Conservation (phyloP, 2,329 filamentous ascomycete species). For the Elsinoe ampelina region DNA sequence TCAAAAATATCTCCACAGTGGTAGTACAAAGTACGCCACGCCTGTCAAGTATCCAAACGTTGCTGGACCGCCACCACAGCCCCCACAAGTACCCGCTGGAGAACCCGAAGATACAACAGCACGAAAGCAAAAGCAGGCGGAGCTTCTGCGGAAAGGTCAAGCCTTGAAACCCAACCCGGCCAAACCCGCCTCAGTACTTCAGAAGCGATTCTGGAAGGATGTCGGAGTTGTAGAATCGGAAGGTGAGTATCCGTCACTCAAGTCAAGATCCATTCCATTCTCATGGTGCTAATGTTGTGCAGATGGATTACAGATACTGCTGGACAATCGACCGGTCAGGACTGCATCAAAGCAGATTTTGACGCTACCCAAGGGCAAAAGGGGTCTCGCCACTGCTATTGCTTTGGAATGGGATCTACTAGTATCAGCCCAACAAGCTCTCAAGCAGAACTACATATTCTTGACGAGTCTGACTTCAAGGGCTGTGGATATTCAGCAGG, state of each 20-base stretch:
- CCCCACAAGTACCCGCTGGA: slow-evolving; percentile 42
- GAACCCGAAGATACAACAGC: slow-evolving; percentile 41
- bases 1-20: slow-evolving; percentile 32
- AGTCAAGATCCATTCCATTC: slow-evolving; percentile 10
- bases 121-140: slow-evolving; percentile 42
- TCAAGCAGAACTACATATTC: slow-evolving; percentile 80
- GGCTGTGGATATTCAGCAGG: slow-evolving; percentile 67
- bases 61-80: slow-evolving; percentile 50
- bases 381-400: slow-evolving; percentile 71
- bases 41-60: slow-evolving; percentile 49
- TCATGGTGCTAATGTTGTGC: slow-evolving; percentile 8
- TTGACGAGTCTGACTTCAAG: slow-evolving; percentile 77
- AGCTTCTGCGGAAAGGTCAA: slow-evolving; percentile 39
- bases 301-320: slow-evolving; percentile 55
- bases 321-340: slow-evolving; percentile 72
- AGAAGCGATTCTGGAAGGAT: slow-evolving; percentile 82
- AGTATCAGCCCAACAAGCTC: slow-evolving; percentile 69
- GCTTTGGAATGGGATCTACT: slow-evolving; percentile 91
- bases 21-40: slow-evolving; percentile 38
- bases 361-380: slow-evolving; percentile 63
- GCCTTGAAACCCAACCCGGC: slow-evolving; percentile 33
- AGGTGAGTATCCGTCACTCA: slow-evolving; percentile 37
- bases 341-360: slow-evolving; percentile 65
- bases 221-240: slow-evolving; percentile 60
- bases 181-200: slow-evolving; percentile 43